Conservation (phyloP, 2,329 filamentous ascomycete genomes). For the Fusarium veterinarium region DNA sequence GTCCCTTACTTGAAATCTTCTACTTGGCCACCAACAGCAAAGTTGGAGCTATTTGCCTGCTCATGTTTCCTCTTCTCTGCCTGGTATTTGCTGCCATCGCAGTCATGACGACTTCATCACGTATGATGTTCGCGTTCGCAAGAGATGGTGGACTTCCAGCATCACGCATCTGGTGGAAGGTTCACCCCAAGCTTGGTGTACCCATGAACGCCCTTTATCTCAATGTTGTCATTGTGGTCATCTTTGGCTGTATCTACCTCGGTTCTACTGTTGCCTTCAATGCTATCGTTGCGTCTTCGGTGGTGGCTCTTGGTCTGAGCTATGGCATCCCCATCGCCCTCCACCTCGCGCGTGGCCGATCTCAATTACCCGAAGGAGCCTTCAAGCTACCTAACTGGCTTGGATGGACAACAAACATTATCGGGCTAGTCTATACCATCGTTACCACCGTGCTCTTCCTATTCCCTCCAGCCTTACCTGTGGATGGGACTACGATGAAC, state of each 20-base stretch:
- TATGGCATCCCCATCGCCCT: slow-evolving; percentile 81
- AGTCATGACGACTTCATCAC: slow-evolving; percentile 73
- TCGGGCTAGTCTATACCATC: slow-evolving; percentile 70
- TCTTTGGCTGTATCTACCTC: slow-evolving; percentile 78
- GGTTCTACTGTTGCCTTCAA: slow-evolving; percentile 75
- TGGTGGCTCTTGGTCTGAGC: slow-evolving; percentile 77
- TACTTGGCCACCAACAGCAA: slow-evolving; percentile 70
- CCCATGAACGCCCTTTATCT: slow-evolving; percentile 75
- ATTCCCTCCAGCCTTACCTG: slow-evolving; percentile 74
- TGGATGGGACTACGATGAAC: slow-evolving; percentile 75
- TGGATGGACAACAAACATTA: slow-evolving; percentile 51
- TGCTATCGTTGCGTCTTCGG: slow-evolving; percentile 76
- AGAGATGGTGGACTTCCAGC: slow-evolving; percentile 73
- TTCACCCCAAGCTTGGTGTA: slow-evolving; percentile 70
- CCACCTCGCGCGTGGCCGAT: slow-evolving; percentile 73
- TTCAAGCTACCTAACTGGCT: slow-evolving; percentile 51
- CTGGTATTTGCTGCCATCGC: slow-evolving; percentile 71
- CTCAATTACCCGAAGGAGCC: slow-evolving; percentile 66
- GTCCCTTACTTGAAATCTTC: slow-evolving; percentile 71
- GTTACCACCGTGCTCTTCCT: slow-evolving; percentile 78
- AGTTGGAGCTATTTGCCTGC: slow-evolving; percentile 70
- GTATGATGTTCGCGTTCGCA: slow-evolving; percentile 75
- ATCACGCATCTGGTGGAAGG: slow-evolving; percentile 68
- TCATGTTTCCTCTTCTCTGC: slow-evolving; percentile 75
- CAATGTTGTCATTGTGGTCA: slow-evolving; percentile 68